These are phyloP conservation scores for Leptographium galeiforme DNA, from an alignment of 2,329 filamentous ascomycete genomes.

Conservation along the genomic window DNA sequence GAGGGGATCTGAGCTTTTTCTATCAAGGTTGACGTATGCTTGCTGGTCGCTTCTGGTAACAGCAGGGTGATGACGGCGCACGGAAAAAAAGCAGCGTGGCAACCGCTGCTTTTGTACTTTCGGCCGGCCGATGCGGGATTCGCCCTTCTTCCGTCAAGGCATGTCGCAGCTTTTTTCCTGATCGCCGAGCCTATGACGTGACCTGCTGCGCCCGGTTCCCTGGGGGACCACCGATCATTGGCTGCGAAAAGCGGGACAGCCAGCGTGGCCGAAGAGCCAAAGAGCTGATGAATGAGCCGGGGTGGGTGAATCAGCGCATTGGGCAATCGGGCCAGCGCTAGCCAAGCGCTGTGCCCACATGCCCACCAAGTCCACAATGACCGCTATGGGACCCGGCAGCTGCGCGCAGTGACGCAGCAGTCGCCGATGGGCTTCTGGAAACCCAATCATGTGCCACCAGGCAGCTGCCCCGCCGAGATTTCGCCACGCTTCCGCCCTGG, in stretches of 20 bases:
- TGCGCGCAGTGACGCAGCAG: too few relatives aligned
- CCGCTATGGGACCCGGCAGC: too few relatives aligned
- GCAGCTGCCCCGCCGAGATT: too few relatives aligned
- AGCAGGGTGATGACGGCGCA: not conserved
- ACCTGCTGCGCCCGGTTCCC: constrained; percentile 5
- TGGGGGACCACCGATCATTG: constrained; percentile 13
- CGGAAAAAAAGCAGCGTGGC: not conserved
- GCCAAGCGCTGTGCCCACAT: not conserved
- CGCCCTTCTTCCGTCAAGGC: not conserved
- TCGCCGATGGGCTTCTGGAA: too few relatives aligned
- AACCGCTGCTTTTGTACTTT: not conserved
- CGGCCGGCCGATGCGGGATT: constrained; percentile 1
- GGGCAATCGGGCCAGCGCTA: not conserved
- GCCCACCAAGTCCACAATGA: too few relatives aligned
- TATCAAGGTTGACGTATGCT: too few relatives aligned
- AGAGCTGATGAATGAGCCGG: not conserved
- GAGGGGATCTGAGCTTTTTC: not conserved
- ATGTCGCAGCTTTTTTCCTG: not conserved
- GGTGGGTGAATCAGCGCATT: not conserved
- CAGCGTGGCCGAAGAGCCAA: not conserved
- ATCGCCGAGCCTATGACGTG: constrained; percentile 7
- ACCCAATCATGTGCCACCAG: too few relatives aligned
- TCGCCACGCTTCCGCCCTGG: too few relatives aligned
- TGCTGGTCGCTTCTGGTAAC: too few relatives aligned
- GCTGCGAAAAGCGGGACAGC: not conserved